Conservation (phyloP, 2,329 filamentous ascomycete species). For the Pseudofabraea citricarpa region DNA sequence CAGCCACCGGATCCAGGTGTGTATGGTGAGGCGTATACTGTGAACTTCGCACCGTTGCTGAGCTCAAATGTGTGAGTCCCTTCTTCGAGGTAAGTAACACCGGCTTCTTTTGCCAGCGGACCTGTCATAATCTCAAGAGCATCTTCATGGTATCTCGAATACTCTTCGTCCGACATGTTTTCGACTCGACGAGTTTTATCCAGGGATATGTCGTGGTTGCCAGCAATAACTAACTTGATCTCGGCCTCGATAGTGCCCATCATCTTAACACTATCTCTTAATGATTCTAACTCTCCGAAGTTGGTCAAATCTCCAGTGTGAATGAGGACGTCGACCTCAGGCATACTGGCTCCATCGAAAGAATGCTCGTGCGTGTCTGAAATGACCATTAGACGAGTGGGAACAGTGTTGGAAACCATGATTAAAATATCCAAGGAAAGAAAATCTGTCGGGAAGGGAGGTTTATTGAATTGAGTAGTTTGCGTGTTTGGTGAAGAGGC, state of each 20-base stretch:
- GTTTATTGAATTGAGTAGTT: too few relatives aligned
- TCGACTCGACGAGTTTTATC: conserved; percentile 28
- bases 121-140: conserved; percentile 9
- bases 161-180: not conserved
- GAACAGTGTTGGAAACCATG: conserved; percentile 8
- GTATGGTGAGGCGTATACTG: conserved; percentile 18
- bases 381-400: conserved; percentile 18
- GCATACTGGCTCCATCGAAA: conserved; percentile 12
- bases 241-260: conserved; percentile 38
- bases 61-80: conserved; percentile 21
- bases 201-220: conserved; percentile 56
- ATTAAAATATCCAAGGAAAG: too few relatives aligned
- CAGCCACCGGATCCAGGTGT: conserved; percentile 16
- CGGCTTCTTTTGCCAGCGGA: conserved; percentile 7
- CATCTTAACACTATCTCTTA: conserved; percentile 19
- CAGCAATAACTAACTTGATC: conserved; percentile 56
- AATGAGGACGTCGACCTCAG: conserved; percentile 29
- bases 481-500: too few relatives aligned
- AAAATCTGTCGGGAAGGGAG: too few relatives aligned
- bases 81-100: conserved; percentile 22
- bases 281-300: conserved; percentile 20
- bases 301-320: conserved; percentile 34
- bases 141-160: not conserved
- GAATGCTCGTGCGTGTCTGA: conserved; percentile 19
- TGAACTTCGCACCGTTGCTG: conserved; percentile 18